phyloP scores from a whole-genome alignment of 768 basidiomycete genomes.

The Melanogaster broomeanus region DNA sequence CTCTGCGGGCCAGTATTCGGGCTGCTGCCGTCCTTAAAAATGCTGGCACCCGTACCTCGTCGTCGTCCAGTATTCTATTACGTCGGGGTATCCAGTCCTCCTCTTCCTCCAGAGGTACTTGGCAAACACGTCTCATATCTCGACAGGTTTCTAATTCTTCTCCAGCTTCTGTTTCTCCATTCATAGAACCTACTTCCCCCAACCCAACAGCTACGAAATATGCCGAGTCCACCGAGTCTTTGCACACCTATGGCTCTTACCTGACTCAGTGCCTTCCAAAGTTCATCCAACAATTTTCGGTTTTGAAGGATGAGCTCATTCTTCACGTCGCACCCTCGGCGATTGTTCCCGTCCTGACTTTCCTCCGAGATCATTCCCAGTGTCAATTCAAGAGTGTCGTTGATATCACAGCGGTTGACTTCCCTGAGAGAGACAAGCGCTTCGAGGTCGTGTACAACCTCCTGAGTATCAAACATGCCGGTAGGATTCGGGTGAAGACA shows the following conservation, averaged over 20 bases:
- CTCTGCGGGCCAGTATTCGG: conserved; percentile 45
- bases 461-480: conserved; percentile 74
- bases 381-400: conserved; percentile 91
- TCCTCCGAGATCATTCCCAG: conserved; percentile 93
- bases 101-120: conserved; percentile 47
- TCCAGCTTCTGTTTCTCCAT: conserved; percentile 73
- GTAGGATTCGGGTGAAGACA: conserved; percentile 94
- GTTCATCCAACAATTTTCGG: conserved; percentile 97
- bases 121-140: background rate
- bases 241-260: conserved; percentile 94
- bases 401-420: conserved; percentile 96
- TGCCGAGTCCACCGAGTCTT: conserved; percentile 69
- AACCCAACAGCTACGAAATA: conserved; percentile 79
- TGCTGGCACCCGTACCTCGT: conserved; percentile 36
- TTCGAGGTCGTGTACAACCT: conserved; percentile 98
- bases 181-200: conserved; percentile 85
- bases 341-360: conserved; percentile 82
- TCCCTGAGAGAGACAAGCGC: conserved; percentile 87
- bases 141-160: conserved; percentile 11
- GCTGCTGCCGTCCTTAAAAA: conserved; percentile 45
- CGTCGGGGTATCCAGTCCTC: conserved; percentile 51
- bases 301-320: conserved; percentile 93
- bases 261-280: conserved; percentile 92
- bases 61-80: conserved; percentile 23
- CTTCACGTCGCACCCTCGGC: conserved; percentile 84